A percentile compares a stretch with the other conserved stretches of the same genome.
phyloP scores from a whole-genome alignment of 441 rosid species.

The Corymbia citriodora region DNA sequence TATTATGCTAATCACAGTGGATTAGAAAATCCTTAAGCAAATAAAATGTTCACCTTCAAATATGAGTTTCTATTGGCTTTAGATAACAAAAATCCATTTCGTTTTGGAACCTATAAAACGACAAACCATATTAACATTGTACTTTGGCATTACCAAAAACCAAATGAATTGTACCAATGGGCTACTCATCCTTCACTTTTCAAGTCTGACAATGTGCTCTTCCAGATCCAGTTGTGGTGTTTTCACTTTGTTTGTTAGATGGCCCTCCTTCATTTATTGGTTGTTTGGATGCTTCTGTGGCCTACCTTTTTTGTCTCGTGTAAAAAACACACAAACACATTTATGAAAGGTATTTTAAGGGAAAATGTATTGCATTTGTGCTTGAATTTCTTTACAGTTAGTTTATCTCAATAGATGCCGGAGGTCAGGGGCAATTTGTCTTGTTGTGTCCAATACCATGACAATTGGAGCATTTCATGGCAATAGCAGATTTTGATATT shows the following conservation, averaged over 20 bases:
- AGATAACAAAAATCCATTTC: not conserved
- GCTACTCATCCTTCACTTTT: not conserved
- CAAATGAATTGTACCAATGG: not conserved
- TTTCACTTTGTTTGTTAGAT: not conserved
- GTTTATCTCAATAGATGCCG: not conserved
- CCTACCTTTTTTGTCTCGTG: fast-evolving
- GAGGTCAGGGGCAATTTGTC: not conserved
- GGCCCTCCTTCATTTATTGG: too few species aligned
- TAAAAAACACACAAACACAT: too few species aligned
- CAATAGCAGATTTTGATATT: too few species aligned
- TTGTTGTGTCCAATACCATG: not conserved
- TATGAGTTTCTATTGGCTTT: not conserved
- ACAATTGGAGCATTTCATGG: not conserved
- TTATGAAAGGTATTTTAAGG: not conserved
- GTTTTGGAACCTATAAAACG: not conserved
- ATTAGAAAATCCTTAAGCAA: not conserved
- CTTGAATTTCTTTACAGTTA: not conserved
- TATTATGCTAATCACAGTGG: not conserved
- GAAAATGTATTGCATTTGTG: not conserved
- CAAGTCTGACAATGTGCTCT: not conserved
- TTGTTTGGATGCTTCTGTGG: not conserved
- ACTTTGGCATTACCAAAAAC: not conserved
- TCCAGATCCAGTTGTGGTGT: too few species aligned
- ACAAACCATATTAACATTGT: not conserved
- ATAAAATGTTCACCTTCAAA: not conserved